Conservation (phyloP, 2,329 filamentous ascomycete species). For the Stromatinia cepivora region DNA sequence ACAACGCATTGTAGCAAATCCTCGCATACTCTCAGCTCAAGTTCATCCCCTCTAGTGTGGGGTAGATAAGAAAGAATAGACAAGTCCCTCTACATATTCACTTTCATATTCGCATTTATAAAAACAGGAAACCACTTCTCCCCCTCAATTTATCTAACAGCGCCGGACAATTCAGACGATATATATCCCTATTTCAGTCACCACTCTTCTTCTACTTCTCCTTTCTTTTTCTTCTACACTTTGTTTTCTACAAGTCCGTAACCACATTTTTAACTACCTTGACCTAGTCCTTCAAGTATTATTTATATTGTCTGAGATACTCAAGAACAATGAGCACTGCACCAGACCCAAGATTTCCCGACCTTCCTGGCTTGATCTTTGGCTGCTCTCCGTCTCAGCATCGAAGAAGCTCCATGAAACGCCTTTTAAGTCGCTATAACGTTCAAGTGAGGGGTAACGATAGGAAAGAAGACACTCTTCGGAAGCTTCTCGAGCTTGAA, state of each 20-base stretch:
- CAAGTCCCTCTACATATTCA: not conserved
- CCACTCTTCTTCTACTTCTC: not conserved
- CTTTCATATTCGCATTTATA: not conserved
- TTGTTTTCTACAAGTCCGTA: not conserved
- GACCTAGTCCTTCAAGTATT: not conserved
- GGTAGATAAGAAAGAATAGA: not conserved
- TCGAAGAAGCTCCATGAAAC: not conserved
- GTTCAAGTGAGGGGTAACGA: not conserved
- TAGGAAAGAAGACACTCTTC: not conserved
- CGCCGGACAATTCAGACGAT: not conserved
- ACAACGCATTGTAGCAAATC: not conserved
- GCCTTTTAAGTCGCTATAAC: not conserved
- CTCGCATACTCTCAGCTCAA: not conserved
- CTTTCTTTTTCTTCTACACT: not conserved
- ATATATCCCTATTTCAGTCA: not conserved
- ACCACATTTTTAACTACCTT: not conserved
- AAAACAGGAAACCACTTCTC: too few species aligned
- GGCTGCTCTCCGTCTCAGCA: not conserved
- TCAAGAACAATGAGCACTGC: not conserved
- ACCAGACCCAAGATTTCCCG: not conserved
- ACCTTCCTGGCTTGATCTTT: conserved; percentile 2
- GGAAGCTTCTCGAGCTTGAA: conserved; percentile 6
- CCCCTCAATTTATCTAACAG: not conserved
- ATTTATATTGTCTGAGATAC: not conserved
- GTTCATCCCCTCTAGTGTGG: not conserved